A percentile compares a stretch with the other conserved stretches of the same genome.
Evolutionary conservation across 495 filamentous ascomycete species (phyloP).

Genomic region (Lepraria neglecta): DNA sequence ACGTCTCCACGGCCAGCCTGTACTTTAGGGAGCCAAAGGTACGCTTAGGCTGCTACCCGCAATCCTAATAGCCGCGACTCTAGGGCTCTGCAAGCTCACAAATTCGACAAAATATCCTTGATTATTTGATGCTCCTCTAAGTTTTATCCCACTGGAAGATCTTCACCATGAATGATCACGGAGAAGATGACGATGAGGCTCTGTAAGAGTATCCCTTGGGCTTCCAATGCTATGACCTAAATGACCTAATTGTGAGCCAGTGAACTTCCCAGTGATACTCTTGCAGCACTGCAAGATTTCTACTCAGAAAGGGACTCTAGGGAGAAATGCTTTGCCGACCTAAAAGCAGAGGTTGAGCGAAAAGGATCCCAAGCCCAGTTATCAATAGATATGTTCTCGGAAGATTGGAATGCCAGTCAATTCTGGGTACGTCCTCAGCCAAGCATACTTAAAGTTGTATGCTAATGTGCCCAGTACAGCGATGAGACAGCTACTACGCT

Average conservation of each 20-base stretch:
- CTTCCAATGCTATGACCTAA: not conserved
- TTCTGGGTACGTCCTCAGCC: conserved; percentile 56
- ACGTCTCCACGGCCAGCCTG: not conserved
- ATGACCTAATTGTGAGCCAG: conserved; percentile 29
- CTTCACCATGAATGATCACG: not conserved
- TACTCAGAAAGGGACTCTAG: conserved; percentile 59
- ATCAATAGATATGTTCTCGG: conserved; percentile 65
- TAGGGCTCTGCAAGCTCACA: not conserved
- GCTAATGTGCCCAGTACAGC: conserved; percentile 50
- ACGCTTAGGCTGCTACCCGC: conserved; percentile 4
- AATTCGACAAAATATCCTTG: not conserved
- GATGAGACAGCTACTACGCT: conserved; percentile 58
- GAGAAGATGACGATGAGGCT: conserved; percentile 16
- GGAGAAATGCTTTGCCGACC: conserved; percentile 54
- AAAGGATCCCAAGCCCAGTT: conserved; percentile 34
- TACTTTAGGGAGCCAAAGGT: not conserved
- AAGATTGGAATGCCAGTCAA: conserved; percentile 78
- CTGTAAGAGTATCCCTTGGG: conserved; percentile 5
- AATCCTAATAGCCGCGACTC: conserved; percentile 9
- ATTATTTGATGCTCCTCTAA: not conserved
- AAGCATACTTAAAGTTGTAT: not conserved
- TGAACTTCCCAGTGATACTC: conserved; percentile 52
- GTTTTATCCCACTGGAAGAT: too few species aligned
- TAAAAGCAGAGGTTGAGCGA: conserved; percentile 50
- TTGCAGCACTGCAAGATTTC: conserved; percentile 61